These are phyloP conservation scores for Taiwanofungus camphoratus DNA, from an alignment of 1,284 basidiomycete genomes.

Conservation along the genomic window DNA sequence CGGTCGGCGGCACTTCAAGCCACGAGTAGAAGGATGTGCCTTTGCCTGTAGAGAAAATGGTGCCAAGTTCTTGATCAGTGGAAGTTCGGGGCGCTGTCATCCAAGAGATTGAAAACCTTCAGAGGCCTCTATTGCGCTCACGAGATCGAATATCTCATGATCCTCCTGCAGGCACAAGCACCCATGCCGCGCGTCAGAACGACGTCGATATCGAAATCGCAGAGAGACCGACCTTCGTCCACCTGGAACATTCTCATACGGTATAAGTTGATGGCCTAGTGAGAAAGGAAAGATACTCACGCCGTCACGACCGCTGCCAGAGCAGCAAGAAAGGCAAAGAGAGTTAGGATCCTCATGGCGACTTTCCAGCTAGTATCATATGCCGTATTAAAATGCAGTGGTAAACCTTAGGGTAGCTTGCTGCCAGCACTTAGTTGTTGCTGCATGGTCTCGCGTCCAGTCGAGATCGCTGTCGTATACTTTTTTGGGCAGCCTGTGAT, in stretches of 20 bases:
- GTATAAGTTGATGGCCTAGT: neutral
- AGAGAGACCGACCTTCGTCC: slow-evolving; percentile 53
- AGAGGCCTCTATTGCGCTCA: slow-evolving; percentile 71
- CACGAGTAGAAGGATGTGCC: slow-evolving; percentile 89
- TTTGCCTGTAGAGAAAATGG: slow-evolving; percentile 65
- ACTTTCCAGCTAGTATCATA: slow-evolving; percentile 1
- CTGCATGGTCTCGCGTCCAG: no score
- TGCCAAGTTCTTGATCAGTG: no score
- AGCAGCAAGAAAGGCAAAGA: slow-evolving; percentile 26
- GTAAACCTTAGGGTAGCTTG: no score
- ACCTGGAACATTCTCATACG: slow-evolving; percentile 34
- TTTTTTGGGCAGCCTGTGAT: no score
- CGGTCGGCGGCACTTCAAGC: slow-evolving; percentile 68
- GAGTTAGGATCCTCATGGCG: slow-evolving; percentile 28
- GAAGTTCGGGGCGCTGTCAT: no score
- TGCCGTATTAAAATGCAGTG: no score
- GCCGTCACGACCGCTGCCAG: slow-evolving; percentile 29
- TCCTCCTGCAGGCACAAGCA: slow-evolving; percentile 63
- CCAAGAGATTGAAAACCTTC: slow-evolving; percentile 79
- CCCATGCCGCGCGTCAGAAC: slow-evolving; percentile 7
- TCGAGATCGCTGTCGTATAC: no score
- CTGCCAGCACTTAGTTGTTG: no score
- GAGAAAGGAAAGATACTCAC: slow-evolving; percentile 22
- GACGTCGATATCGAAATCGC: neutral
- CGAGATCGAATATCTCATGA: slow-evolving; percentile 96